These are phyloP conservation scores for Fusarium anguioides DNA, from an alignment of 2,329 filamentous ascomycete genomes.

Conservation along the genomic window DNA sequence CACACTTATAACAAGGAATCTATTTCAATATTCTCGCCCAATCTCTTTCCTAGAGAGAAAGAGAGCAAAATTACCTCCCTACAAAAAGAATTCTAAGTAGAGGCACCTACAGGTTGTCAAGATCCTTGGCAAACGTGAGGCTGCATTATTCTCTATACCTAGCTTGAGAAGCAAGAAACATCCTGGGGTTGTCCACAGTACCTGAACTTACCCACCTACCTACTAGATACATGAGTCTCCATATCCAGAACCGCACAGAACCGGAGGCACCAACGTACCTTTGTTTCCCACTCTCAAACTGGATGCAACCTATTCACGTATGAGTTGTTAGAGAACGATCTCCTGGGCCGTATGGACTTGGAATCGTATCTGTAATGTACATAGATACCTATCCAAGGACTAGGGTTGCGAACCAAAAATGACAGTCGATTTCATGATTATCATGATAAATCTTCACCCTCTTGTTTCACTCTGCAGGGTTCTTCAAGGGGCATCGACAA, in stretches of 20 bases:
- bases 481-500: constrained; percentile 19
- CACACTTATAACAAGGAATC: neutral
- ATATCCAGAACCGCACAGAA: too few species aligned
- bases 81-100: too few species aligned
- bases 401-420: neutral
- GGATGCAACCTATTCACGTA: neutral
- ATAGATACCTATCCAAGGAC: neutral
- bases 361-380: neutral
- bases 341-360: neutral
- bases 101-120: too few species aligned
- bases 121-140: neutral
- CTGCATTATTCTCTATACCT: neutral
- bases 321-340: neutral
- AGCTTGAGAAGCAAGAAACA: neutral
- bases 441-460: constrained; percentile 5
- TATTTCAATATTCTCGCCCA: neutral
- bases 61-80: too few species aligned
- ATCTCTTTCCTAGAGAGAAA: too few species aligned
- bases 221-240: too few species aligned
- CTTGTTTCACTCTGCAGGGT: constrained; percentile 11
- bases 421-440: constrained; percentile 13
- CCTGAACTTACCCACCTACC: too few species aligned
- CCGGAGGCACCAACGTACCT: too few species aligned
- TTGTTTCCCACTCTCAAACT: neutral
- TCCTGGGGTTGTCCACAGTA: too few species aligned